Evolutionary conservation across 1,284 basidiomycete genomes (phyloP).

Genomic region (Malassezia slooffiae): DNA sequence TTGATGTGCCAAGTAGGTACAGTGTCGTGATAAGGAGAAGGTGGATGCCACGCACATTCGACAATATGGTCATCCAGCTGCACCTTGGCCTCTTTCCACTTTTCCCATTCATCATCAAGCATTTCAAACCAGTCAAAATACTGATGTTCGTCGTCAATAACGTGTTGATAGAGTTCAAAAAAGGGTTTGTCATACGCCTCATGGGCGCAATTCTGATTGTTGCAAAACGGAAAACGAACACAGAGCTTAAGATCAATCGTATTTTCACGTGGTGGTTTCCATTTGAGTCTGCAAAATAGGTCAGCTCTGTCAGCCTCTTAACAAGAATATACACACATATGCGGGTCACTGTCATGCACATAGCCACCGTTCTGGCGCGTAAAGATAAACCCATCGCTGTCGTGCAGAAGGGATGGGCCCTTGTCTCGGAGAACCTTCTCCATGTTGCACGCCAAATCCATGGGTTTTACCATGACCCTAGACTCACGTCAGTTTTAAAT

Average conservation of each 20-base stretch:
- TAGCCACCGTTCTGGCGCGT: slow-evolving; percentile 80
- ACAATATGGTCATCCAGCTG: slow-evolving; percentile 87
- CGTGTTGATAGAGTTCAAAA: slow-evolving; percentile 69
- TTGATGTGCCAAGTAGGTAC: slow-evolving; percentile 40
- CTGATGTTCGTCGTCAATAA: slow-evolving; percentile 55
- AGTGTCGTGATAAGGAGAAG: neutral
- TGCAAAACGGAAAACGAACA: slow-evolving; percentile 92
- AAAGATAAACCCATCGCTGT: slow-evolving; percentile 92
- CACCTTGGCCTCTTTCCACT: slow-evolving; percentile 70
- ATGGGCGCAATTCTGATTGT: too few relatives aligned
- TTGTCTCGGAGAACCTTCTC: slow-evolving; percentile 72
- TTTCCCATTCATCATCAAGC: slow-evolving; percentile 83
- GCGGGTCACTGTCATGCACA: slow-evolving; percentile 71
- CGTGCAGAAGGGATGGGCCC: slow-evolving; percentile 80
- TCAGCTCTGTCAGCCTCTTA: too few relatives aligned
- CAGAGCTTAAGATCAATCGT: slow-evolving; percentile 94
- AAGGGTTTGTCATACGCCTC: too few relatives aligned
- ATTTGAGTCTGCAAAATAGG: too few relatives aligned
- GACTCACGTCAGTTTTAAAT: too few relatives aligned
- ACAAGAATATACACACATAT: too few relatives aligned
- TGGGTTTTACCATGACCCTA: slow-evolving; percentile 70
- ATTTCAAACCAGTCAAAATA: slow-evolving; percentile 78
- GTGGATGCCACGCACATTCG: slow-evolving; percentile 56
- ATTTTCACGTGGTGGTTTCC: slow-evolving; percentile 98
- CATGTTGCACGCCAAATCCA: slow-evolving; percentile 77